Evolutionary conservation across 148 eudicot genomes (phyloP), one percentile per base, ranked within the genome.

Genomic region (Rhododendron kiyosumense): DNA sequence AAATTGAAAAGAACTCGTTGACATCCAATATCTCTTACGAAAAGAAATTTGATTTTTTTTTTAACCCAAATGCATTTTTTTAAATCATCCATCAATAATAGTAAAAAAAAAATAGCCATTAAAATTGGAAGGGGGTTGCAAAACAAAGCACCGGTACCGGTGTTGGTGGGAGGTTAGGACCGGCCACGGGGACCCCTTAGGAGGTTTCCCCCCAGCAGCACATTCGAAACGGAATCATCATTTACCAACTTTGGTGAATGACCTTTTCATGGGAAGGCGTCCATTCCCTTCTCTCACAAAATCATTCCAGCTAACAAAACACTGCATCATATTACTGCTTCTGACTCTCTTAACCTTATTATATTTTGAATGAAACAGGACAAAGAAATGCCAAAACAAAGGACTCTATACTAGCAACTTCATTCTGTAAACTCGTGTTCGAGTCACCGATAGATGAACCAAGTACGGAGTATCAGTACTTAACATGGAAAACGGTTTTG

Each of bases 401-500:
- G 78, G 81, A 76, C 54, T 81, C 52, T 5, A 30, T 32, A 2
- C n/a, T 24, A 15, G 36, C 84, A 74, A 20, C 75, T 74, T 38
- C 87, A 34, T 61, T 32, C 15, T 52, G 20, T 46, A n/a, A 85
- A 69, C 81, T 81, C n/a, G 32, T 38, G 11, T 41, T 76, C 15
- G 43, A 34, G 22, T 65, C 77, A 18, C 48, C 69, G 28, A 24
- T n/a, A 20, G 46, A 82, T 22, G 36, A 45, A 71, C 81, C 84
- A 82, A 81, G 24, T 78, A 24, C 87, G 24, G 65, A 85, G 17
- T 73, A 87, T 7, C 88, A 85, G 73, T 82, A 88, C 88, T 59
- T 69, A 30, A 89, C 85, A 46, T 87, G 92, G 46, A 91, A 83
- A 83, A 91, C 83, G 86, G 89, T 87, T 0, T 36, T 92, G 77